Base-by-base conservation (phyloP, 345 rosid genomes). In the Hirschfeldia incana region DNA sequence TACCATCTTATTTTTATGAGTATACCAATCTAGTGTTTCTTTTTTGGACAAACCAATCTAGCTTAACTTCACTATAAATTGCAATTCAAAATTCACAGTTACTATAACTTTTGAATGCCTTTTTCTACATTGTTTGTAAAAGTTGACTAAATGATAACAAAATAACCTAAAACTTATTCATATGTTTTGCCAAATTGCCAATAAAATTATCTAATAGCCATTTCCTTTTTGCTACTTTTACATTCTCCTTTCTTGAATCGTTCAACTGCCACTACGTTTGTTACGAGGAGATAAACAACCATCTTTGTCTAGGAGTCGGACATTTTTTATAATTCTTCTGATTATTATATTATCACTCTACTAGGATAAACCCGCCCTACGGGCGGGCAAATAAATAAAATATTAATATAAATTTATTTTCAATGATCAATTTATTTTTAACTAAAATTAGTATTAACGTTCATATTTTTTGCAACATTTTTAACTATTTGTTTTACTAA, bases 271-370 rank as follows among this genome's bases (percentile, higher is more conserved):
- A 5, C 72, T 39, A 30, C 67, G 72, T 71, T 70, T 53, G 81
- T 64, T 71, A 71, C 81, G 66, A 49, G 81, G 65, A 71, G 76
- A 71, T 78, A 72, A 72, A 78, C 81, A 55, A 72, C 28, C 34
- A 59, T 68, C 49, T 76, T 30, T 39, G 13, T 58, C 39, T 3
- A 55, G 11, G 39, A 75, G 27, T 37, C 6, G 11, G 57, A 27
- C 66, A 6, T 6, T n/a, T 28, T 17, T 55, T 51, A 36, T 36
- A 37, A 53, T 34, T 67, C 64, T 27, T 15, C 60, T 55, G 57
- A 21, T 65, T 28, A 39, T 60, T 4, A 34, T 26, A 13, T 36
- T 66, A 10, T 21, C 28, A 51, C 4, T 67, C 39, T 36, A 21
- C 21, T 21, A 21, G 21, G 21, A 21, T 21, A 21, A 21, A 21